These are phyloP conservation scores for Aspergillus felis DNA, from an alignment of 2,329 filamentous ascomycete species.

Conservation along the genomic window DNA sequence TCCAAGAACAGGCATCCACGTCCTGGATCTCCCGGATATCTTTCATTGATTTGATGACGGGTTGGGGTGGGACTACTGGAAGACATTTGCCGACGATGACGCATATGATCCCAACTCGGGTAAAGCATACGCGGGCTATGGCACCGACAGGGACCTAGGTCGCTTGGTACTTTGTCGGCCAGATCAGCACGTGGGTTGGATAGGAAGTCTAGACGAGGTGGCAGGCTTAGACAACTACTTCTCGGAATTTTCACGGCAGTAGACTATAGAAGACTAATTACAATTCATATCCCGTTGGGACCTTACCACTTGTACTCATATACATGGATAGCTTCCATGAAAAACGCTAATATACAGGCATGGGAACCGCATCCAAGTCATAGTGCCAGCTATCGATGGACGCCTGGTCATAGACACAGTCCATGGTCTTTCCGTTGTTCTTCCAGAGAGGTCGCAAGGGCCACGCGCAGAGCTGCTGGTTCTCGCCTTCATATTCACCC, in stretches of 20 bases:
- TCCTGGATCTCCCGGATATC: too few species aligned
- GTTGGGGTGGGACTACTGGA: too few species aligned
- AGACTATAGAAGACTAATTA: not conserved
- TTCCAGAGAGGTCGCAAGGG: conserved; percentile 19
- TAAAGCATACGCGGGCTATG: too few species aligned
- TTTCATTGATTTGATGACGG: too few species aligned
- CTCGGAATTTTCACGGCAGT: not conserved
- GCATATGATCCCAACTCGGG: too few species aligned
- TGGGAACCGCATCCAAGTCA: not conserved
- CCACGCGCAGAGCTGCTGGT: conserved; percentile 20
- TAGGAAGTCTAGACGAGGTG: conserved; percentile 9
- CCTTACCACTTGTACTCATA: not conserved
- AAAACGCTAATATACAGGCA: not conserved
- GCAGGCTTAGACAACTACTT: conserved; percentile 11
- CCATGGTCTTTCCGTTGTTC: conserved; percentile 5
- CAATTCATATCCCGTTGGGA: not conserved
- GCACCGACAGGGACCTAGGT: conserved; percentile 4
- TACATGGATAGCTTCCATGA: not conserved
- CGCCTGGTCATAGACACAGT: not conserved
- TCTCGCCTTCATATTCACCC: conserved; percentile 14
- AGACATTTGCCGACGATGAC: too few species aligned
- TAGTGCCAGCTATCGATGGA: not conserved
- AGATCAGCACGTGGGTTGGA: conserved; percentile 20
- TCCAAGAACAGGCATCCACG: too few species aligned
- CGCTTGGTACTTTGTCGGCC: conserved; percentile 17